Conservation (phyloP, 202 grass and related monocot genomes). For the Bolboschoenoplectus hybrid region DNA sequence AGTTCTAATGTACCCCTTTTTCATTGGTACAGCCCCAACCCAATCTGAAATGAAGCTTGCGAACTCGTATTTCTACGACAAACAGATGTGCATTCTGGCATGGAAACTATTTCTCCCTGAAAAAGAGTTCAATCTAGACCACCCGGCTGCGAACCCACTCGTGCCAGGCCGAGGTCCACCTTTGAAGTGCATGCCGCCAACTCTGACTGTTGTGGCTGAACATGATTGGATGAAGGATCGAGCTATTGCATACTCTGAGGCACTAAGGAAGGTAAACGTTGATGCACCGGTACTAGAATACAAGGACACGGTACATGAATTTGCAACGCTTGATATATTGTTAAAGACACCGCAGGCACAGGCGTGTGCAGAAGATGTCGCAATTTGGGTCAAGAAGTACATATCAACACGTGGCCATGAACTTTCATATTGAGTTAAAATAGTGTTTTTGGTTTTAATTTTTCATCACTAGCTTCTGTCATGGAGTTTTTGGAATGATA, state of each 20-base stretch:
- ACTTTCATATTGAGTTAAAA: constrained; percentile 57
- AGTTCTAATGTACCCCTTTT: constrained; percentile 83
- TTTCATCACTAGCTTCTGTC: constrained; percentile 25
- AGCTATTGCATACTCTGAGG: constrained; percentile 65
- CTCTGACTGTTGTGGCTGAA: constrained; percentile 69
- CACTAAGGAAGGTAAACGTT: constrained; percentile 68
- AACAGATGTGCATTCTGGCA: constrained; percentile 57
- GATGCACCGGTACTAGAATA: constrained; percentile 73
- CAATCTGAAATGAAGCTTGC: constrained; percentile 71
- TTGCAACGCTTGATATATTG: constrained; percentile 63
- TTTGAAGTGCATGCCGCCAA: constrained; percentile 67
- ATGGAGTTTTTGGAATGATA: not conserved
- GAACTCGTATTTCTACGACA: constrained; percentile 80
- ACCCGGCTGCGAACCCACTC: constrained; percentile 63
- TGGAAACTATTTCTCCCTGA: constrained; percentile 72
- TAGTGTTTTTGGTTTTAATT: not conserved
- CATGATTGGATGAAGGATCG: constrained; percentile 84
- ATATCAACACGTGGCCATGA: constrained; percentile 74
- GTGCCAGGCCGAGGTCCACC: constrained; percentile 48
- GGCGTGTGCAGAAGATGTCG: constrained; percentile 68
- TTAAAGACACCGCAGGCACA: constrained; percentile 60
- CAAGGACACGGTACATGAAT: constrained; percentile 75
- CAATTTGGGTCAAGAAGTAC: constrained; percentile 85
- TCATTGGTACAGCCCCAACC: constrained; percentile 60
- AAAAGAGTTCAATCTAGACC: constrained; percentile 58